phyloP scores from a whole-genome alignment of 805 yeast species.

The Suhomyces faveliae region DNA sequence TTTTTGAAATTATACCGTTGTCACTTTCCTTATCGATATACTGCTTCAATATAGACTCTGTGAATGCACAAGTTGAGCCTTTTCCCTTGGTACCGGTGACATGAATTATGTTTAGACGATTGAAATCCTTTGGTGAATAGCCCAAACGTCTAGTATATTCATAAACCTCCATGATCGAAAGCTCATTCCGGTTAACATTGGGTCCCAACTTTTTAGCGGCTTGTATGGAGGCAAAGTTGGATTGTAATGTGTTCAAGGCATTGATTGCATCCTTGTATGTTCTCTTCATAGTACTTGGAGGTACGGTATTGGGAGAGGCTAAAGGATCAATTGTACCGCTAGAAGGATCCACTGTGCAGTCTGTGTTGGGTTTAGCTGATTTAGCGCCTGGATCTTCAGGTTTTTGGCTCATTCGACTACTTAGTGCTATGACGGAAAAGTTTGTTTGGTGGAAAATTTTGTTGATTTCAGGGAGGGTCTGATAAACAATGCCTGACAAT shows the following conservation, averaged over 20 bases:
- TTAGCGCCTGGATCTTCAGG: neutral
- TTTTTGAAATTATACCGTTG: constrained; percentile 43
- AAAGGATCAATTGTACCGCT: constrained; percentile 1
- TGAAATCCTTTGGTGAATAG: constrained; percentile 57
- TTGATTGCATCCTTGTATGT: constrained; percentile 69
- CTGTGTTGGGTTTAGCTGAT: neutral
- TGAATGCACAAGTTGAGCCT: constrained; percentile 96
- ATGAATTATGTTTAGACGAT: constrained; percentile 77
- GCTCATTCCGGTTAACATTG: constrained; percentile 53
- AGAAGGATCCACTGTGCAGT: neutral
- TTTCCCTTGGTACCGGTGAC: constrained; percentile 98
- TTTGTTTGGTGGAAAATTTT: neutral
- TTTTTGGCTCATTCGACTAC: neutral
- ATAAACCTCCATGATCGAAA: constrained; percentile 78
- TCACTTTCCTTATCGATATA: constrained; percentile 33
- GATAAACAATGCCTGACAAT: neutral
- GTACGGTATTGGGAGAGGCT: neutral
- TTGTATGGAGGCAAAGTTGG: constrained; percentile 87
- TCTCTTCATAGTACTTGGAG: constrained; percentile 9
- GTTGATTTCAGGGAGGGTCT: neutral
- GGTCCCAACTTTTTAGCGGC: constrained; percentile 71
- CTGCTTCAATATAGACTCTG: constrained; percentile 73
- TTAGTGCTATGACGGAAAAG: neutral
- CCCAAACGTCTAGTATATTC: constrained; percentile 42
- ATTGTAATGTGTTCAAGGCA: constrained; percentile 82